A percentile compares a stretch with the other conserved stretches of the same genome.
These are phyloP conservation scores for Corallochytrium limacisporum DNA, from an alignment of 78 protist genomes.

Conservation along the genomic window DNA sequence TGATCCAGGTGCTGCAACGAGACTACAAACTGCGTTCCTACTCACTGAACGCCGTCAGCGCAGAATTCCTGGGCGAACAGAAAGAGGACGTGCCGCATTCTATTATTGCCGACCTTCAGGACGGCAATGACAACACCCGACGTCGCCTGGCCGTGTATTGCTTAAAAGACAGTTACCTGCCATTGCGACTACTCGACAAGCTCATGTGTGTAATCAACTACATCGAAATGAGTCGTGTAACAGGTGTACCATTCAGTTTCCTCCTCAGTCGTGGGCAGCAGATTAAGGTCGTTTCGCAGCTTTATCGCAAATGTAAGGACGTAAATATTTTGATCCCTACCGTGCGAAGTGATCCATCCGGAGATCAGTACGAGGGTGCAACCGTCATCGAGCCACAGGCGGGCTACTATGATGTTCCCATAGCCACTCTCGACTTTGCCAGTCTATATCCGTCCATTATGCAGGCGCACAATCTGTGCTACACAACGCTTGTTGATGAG, in stretches of 20 bases:
- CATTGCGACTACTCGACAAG: conserved; percentile 83
- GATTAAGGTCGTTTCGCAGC: conserved; percentile 93
- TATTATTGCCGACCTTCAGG: conserved; percentile 82
- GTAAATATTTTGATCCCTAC: conserved; percentile 66
- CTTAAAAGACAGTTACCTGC: conserved; percentile 93
- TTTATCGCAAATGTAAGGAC: conserved; percentile 72
- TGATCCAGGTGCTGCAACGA: conserved; percentile 44
- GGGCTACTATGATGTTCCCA: conserved; percentile 82
- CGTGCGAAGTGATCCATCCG: background rate
- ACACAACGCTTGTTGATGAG: conserved; percentile 75
- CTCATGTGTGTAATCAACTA: conserved; percentile 89
- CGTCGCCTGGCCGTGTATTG: conserved; percentile 97
- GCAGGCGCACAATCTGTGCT: conserved; percentile 99
- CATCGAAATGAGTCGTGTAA: conserved; percentile 98
- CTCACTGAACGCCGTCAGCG: conserved; percentile 88
- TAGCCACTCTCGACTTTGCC: conserved; percentile 96
- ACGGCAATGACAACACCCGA: conserved; percentile 83
- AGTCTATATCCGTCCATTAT: conserved; percentile 99
- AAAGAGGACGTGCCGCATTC: conserved; percentile 98
- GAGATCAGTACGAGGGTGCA: conserved; percentile 51
- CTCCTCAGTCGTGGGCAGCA: conserved; percentile 92
- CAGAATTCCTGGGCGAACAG: conserved; percentile 91
- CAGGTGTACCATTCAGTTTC: conserved; percentile 90
- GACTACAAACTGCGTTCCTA: conserved; percentile 77
- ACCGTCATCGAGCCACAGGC: conserved; percentile 43